Percentiles rank a stretch among this genome's conserved stretches.
phyloP scores from a whole-genome alignment of 2,329 filamentous ascomycete genomes.

The Botrytis pseudocinerea region DNA sequence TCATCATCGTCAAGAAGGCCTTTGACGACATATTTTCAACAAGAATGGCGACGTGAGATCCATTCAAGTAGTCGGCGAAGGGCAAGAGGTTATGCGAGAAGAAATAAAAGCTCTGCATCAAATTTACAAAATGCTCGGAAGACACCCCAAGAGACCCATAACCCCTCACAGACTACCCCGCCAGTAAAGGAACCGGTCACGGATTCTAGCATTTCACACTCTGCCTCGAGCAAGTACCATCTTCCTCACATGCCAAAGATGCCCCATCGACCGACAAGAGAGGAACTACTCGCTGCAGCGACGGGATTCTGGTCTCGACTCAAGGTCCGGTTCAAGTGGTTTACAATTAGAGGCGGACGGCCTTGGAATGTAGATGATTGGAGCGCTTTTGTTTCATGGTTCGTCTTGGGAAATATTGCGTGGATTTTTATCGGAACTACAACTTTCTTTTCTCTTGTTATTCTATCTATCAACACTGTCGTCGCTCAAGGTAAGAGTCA shows the following conservation, averaged over 20 bases:
- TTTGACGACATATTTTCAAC: constrained; percentile 27
- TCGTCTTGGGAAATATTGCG: constrained; percentile 86
- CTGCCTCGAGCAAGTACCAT: constrained; percentile 53
- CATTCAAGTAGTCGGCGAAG: constrained; percentile 37
- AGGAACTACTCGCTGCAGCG: constrained; percentile 87
- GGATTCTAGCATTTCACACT: constrained; percentile 30
- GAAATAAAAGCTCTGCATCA: constrained; percentile 40
- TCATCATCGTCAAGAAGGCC: constrained; percentile 24
- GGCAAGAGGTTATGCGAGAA: constrained; percentile 32
- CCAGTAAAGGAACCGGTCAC: constrained; percentile 26
- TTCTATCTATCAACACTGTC: constrained; percentile 91
- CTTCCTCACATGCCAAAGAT: constrained; percentile 63
- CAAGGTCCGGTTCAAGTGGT: constrained; percentile 95
- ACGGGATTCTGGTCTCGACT: constrained; percentile 90
- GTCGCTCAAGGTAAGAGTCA: constrained; percentile 77
- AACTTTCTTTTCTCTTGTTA: constrained; percentile 90
- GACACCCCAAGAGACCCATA: constrained; percentile 30
- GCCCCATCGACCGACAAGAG: constrained; percentile 87
- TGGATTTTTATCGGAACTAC: constrained; percentile 98
- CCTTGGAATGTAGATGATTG: constrained; percentile 98
- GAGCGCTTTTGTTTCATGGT: constrained; percentile 92
- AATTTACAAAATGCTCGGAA: constrained; percentile 32
- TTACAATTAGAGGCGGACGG: constrained; percentile 87
- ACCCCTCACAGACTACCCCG: constrained; percentile 26
- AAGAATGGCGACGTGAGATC: constrained; percentile 38